phyloP scores from a whole-genome alignment of 768 basidiomycete genomes.

The Epithele typhae region DNA sequence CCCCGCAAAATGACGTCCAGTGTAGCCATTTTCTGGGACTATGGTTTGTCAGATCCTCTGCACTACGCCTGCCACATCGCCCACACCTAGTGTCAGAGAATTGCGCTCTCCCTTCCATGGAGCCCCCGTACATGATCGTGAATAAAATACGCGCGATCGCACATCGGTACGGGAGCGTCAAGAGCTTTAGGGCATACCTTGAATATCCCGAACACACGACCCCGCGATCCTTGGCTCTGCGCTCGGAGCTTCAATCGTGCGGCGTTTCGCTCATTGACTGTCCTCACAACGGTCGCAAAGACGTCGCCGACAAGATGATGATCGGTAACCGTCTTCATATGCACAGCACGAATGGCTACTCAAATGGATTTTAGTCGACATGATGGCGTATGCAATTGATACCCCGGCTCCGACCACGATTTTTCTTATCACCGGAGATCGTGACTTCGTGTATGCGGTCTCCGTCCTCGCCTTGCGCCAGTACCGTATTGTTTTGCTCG shows the following conservation, averaged over 20 bases:
- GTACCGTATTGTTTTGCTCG: slow-evolving; percentile 24
- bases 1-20: not conserved
- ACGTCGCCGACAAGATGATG: slow-evolving; percentile 47
- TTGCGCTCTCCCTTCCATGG: slow-evolving; percentile 30
- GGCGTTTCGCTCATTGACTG: slow-evolving; percentile 40
- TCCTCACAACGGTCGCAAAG: slow-evolving; percentile 25
- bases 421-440: slow-evolving; percentile 62
- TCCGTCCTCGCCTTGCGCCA: slow-evolving; percentile 9
- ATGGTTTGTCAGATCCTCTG: too few species aligned
- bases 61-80: too few species aligned
- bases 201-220: slow-evolving; percentile 38
- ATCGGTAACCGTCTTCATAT: slow-evolving; percentile 29
- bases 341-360: not conserved
- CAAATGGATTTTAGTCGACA: slow-evolving; percentile 44
- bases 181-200: slow-evolving; percentile 50
- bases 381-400: slow-evolving; percentile 65
- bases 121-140: slow-evolving; percentile 38
- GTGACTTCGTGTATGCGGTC: slow-evolving; percentile 63
- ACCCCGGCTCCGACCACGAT: slow-evolving; percentile 48
- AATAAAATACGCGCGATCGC: slow-evolving; percentile 42
- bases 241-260: slow-evolving; percentile 44
- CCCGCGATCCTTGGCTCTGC: slow-evolving; percentile 30
- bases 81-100: slow-evolving; percentile 32
- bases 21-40: slow-evolving; percentile 35
- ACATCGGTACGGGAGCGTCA: slow-evolving; percentile 42